Evolutionary conservation across 1,284 basidiomycete genomes (phyloP), one percentile per base, ranked within the genome.

Genomic region (Leccinum fuscescens): DNA sequence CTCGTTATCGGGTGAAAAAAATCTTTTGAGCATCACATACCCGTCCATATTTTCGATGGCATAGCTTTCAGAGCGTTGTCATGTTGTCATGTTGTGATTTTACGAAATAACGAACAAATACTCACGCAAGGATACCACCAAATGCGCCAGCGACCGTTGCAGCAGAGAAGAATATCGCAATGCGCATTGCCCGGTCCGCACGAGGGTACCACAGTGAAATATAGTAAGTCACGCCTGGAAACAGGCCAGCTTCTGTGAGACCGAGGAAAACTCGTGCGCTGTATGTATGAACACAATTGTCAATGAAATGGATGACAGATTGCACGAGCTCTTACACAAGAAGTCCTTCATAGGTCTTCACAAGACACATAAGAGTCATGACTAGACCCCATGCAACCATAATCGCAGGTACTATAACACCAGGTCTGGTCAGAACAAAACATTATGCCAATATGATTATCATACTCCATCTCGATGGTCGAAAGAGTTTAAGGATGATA

Each of bases 141-240:
- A 79, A 79, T 8, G 78, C 79, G 53, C 77, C 84, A 20, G 83
- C 80, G 42, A 83, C 61, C 2, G 82, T 83, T 12, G 83, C 82
- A 42, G 82, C 82, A 20, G 83, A 84, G 69, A 85, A 84, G 73
- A 86, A 85, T 52, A 86, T 80, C 2, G 84, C 83, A 46, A 85
- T 78, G 22, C 83, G 77, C 56, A 68, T 72, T n/a, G 79, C 81
- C 22, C 81, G 76, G 63, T 84, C 82, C 20, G 72, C 73, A 35
- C 78, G 72, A 7, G 81, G 78, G 60, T 85, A 85, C 83, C 82
- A 84, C 48, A 82, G 64, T 11, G 81, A 81, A 49, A 84, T 76
- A 64, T 84, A 85, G 60, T 82, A 86, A 0, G 77, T 80, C 58
- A 85, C 76, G 56, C 79, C 82, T 2, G 82, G 82, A 59, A 83